These are phyloP conservation scores for Colletotrichum camelliae DNA, from an alignment of 2,329 filamentous ascomycete species.

Conservation along the genomic window DNA sequence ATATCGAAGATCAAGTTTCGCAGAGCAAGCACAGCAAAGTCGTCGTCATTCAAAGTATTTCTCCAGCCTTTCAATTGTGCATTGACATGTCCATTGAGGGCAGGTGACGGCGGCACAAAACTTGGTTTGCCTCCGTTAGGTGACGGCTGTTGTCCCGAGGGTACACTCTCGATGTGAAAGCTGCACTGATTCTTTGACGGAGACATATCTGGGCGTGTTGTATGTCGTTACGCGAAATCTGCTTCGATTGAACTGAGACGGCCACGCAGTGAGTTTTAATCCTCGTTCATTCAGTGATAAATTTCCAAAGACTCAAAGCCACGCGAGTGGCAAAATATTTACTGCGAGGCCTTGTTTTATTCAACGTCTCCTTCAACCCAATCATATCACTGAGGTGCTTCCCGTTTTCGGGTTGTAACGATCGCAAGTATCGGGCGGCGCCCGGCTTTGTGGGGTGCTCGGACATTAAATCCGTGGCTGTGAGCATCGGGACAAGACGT, in stretches of 20 bases:
- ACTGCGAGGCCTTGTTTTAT: neutral
- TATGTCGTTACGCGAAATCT: neutral
- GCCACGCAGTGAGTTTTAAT: neutral
- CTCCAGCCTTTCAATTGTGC: neutral
- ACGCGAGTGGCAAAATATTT: neutral
- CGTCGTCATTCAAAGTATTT: neutral
- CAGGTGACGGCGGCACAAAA: neutral
- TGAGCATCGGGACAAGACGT: neutral
- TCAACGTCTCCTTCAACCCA: neutral
- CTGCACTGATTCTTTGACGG: neutral
- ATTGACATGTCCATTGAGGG: neutral
- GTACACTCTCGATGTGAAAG: neutral
- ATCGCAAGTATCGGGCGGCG: neutral
- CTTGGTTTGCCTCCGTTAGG: neutral
- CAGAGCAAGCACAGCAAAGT: neutral
- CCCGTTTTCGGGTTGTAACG: neutral
- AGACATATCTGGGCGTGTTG: neutral
- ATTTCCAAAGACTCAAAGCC: neutral
- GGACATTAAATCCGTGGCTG: neutral
- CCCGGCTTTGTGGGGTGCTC: neutral
- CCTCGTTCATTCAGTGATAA: neutral
- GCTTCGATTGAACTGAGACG: neutral
- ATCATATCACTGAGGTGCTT: neutral
- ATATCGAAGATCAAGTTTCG: slow-evolving; percentile 42
- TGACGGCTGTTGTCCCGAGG: neutral